Evolutionary conservation across 1,284 basidiomycete species (phyloP).

Genomic region (Ganoderma resinaceum): DNA sequence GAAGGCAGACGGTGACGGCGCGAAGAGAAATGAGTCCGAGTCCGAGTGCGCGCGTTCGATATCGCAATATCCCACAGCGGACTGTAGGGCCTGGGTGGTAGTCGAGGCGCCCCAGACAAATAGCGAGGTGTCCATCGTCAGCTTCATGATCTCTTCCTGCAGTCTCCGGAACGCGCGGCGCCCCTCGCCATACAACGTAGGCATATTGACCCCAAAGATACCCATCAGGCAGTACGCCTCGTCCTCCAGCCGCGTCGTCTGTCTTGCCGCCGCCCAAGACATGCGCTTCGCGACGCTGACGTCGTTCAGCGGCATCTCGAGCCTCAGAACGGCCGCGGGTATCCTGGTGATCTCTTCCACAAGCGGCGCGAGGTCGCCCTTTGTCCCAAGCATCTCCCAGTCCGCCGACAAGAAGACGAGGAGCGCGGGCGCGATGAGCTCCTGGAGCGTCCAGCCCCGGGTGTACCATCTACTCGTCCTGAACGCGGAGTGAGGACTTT

Average conservation of each 20-base stretch:
- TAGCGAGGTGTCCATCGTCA: neutral
- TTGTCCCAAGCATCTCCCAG: slow-evolving; percentile 13
- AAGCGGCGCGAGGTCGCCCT: neutral
- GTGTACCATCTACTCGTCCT: neutral
- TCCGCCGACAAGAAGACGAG: slow-evolving; percentile 3
- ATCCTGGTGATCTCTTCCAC: slow-evolving; percentile 3
- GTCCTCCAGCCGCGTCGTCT: slow-evolving; percentile 4
- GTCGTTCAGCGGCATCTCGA: neutral
- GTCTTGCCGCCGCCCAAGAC: slow-evolving; percentile 1
- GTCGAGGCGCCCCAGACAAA: slow-evolving; percentile 5
- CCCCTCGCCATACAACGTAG: slow-evolving; percentile 5
- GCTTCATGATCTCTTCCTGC: slow-evolving; percentile 7
- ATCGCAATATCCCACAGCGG: neutral
- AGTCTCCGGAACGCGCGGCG: slow-evolving; percentile 2
- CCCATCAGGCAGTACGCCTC: slow-evolving; percentile 5
- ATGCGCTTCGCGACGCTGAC: slow-evolving; percentile 8
- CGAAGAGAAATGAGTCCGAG: neutral
- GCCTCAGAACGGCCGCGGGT: neutral
- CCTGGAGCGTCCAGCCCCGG: slow-evolving; percentile 2
- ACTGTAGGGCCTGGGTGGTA: neutral
- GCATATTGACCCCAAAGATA: slow-evolving; percentile 9
- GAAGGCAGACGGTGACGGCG: neutral
- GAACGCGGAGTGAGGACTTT: neutral
- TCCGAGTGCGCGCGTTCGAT: neutral
- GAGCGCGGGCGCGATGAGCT: slow-evolving; percentile 7